Evolutionary conservation across 352 stramenopile genomes (phyloP), one percentile per base, ranked within the genome.

Genomic region (Phytophthora podocarpi): DNA sequence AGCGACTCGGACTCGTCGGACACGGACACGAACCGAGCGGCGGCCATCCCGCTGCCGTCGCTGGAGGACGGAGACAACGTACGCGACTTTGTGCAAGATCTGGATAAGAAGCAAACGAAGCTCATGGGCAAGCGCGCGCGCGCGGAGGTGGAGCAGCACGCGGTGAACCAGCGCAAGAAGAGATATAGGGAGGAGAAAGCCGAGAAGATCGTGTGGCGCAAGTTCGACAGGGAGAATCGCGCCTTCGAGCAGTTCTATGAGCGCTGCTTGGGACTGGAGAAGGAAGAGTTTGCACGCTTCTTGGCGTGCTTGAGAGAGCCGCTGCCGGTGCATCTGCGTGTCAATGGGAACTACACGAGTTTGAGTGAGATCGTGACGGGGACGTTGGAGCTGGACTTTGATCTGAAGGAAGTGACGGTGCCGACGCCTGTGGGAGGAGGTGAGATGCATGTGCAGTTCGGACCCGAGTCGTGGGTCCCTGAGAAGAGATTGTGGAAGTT

Each of bases 181-280:
- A 64, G 74, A 24, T 79, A 80, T 47, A 70, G 82, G 15, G 74
- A 89, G 48, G 70, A 81, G 39, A 89, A 87, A 50, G 85, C 85
- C 5, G 74, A 91, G 70, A 95, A 95, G 64, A 87, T 95, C 47
- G 83, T 95, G 52, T 95, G 85, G 85, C 85, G 85, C 63, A 95
- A 95, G 55, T 95, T 95, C 46, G 83, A 90, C 50, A 76, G 85
- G 20, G 84, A 93, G 62, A 96, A 96, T 65, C 64, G 50, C 21
- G 59, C 79, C 8, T 97, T 96, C 49, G 85, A 96, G 60, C 49
- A 74, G 24, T 97, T 91, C 52, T 98, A 97, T 61, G 68, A 87
- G 55, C 59, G 73, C 4, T 82, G 96, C 40, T 51, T 95, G 28
- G 74, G 82, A 34, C 64, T 97, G 32, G 42, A 70, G 4, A 69